Base-by-base conservation (phyloP, 2,329 filamentous ascomycete genomes). In the Cadophora sp. region DNA sequence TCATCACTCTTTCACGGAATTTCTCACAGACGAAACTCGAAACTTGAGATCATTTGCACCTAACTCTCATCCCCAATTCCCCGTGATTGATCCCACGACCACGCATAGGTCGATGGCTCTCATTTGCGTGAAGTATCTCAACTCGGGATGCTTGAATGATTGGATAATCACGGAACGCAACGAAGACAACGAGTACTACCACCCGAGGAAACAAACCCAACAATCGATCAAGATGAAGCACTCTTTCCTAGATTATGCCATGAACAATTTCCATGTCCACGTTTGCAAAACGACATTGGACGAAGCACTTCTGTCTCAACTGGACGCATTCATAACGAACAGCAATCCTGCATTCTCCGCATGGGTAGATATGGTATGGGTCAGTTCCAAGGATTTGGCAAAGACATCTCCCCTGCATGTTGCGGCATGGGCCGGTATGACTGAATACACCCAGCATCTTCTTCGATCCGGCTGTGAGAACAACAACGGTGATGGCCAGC, bases 1-100 rank as follows among this genome's bases (percentile, higher is more conserved):
- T 7, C 82, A 84, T 67, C 82, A 84, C 62, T 83, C 81, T 0
- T 80, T 84, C 48, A 83, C 82, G 2, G 82, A 84, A 62, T 84
- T 81, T 66, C 69, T 83, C 13, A 75, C 77, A 1, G 79, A 78
- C 8, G 20, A 7, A 13, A 36, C 47, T 36, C 56, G 64, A 20
- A 59, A 3, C 7, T 51, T 45, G 1, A 60, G 45, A 36, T 36
- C 47, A 22, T n/a, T 33, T 3, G 11, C n/a, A 8, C 30, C 55
- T 30, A 24, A 22, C 16, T 36, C 14, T 14, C 58, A 62, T 59
- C 48, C 61, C 1, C 65, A 64, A 45, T 67, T 67, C 50, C 62
- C 62, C 24, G 48, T 61, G 13, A 65, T 65, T 16, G 58, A 65
- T 48, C 24, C 64, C 56, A n/a, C 14, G 39, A 48, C 41, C 30